Evolutionary conservation across 225 moss, liverwort and hornwort species (phyloP).

Genomic region (Takakia lepidozioides): DNA sequence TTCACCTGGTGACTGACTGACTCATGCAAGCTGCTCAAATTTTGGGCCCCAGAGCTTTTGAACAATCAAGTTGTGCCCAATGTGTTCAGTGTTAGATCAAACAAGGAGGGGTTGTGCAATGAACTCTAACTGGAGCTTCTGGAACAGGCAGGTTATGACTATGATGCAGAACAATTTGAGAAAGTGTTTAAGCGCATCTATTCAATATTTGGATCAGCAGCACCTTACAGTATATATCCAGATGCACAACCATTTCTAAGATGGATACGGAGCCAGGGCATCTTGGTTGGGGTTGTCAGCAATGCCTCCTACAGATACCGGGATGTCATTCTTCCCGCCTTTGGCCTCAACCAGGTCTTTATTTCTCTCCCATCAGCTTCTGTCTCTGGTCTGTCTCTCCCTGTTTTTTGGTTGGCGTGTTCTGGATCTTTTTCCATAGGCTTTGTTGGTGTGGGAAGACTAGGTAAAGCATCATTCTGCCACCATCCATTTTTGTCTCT

Average conservation of each 20-base stretch:
- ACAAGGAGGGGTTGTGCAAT: too few relatives aligned
- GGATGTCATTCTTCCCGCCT: slow-evolving; percentile 46
- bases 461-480: too few relatives aligned
- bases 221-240: slow-evolving; percentile 38
- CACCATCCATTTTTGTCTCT: too few relatives aligned
- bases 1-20: too few relatives aligned
- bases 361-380: neutral
- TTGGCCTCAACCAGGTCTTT: slow-evolving; percentile 50
- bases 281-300: slow-evolving; percentile 44
- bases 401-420: neutral
- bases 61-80: too few relatives aligned
- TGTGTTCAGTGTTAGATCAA: too few relatives aligned
- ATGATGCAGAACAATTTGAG: slow-evolving; percentile 41
- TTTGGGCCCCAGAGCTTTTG: too few relatives aligned
- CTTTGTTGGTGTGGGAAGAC: too few relatives aligned
- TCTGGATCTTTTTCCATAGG: too few relatives aligned
- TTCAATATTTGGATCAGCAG: slow-evolving; percentile 51
- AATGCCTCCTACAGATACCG: slow-evolving; percentile 64
- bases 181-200: slow-evolving; percentile 76
- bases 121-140: too few relatives aligned
- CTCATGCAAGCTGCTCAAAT: too few relatives aligned
- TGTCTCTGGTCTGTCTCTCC: neutral
- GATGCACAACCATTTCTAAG: slow-evolving; percentile 50
- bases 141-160: slow-evolving; percentile 79
- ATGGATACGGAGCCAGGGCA: slow-evolving; percentile 57